Evolutionary conservation across 352 stramenopile genomes (phyloP).

Genomic region (Phytophthora brassicae): DNA sequence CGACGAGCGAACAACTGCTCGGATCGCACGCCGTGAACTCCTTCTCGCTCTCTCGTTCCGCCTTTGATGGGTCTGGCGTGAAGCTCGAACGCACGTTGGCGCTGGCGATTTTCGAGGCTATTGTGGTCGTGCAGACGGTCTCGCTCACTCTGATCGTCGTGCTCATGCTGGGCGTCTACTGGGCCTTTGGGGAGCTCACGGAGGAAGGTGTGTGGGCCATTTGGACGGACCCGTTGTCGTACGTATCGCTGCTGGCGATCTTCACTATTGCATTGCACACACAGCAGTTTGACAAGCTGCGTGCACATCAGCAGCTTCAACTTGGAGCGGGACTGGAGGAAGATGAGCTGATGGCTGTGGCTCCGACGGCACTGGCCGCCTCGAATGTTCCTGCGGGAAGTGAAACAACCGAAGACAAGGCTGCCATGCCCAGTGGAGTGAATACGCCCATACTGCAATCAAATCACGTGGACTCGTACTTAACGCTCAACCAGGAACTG

Average conservation of each 20-base stretch:
- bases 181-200: constrained; percentile 48
- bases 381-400: not conserved
- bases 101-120: constrained; percentile 64
- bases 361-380: constrained; percentile 16
- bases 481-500: constrained; percentile 45
- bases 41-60: constrained; percentile 56
- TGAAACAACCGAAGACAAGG: constrained; percentile 8
- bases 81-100: constrained; percentile 53
- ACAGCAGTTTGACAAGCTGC: constrained; percentile 60
- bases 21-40: constrained; percentile 34
- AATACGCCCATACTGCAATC: constrained; percentile 42
- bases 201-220: constrained; percentile 35
- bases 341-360: constrained; percentile 37
- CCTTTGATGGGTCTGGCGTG: constrained; percentile 38
- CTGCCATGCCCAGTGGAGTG: constrained; percentile 11
- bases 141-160: constrained; percentile 52
- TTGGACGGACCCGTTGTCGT: constrained; percentile 31
- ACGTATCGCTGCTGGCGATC: constrained; percentile 32
- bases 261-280: constrained; percentile 62
- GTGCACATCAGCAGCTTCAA: constrained; percentile 64
- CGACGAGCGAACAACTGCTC: constrained; percentile 19
- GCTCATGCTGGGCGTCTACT: constrained; percentile 47
- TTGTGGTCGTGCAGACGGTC: constrained; percentile 61
- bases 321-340: constrained; percentile 61
- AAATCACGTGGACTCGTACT: constrained; percentile 41